Evolutionary conservation across 2,329 filamentous ascomycete species (phyloP), one percentile per base, ranked within the genome.

Genomic region (Westerdykella sp.): DNA sequence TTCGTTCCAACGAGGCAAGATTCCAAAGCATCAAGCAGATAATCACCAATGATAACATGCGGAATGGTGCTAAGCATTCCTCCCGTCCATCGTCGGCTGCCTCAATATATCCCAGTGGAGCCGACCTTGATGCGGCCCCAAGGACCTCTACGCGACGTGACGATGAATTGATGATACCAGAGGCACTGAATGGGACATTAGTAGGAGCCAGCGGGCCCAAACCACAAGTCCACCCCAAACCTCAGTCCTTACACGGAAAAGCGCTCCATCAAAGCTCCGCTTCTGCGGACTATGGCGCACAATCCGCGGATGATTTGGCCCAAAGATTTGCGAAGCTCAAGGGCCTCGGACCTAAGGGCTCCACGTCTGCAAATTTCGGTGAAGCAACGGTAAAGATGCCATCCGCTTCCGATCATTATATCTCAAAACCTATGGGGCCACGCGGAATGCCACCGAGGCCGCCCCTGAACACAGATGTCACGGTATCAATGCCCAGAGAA

Each of bases 171-270:
- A 66, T 66, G 63, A 51, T 66, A 10, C 63, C 64, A 2, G 52
- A 62, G 28, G 58, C 60, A 3, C 63, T 56, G n/a, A 48, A 51
- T 12, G 50, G 40, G 1, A 21, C 50, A 3, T 56, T 56, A 15
- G 45, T 12, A 44, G 36, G 55, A 53, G 5, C 54, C 60, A 34
- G 46, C 53, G 21, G 41, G 32, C 31, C 49, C 52, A 65, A 62
- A 45, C 67, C 71, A 9, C 50, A 59, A 4, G 68, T 84, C 7
- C 79, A 81, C 18, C 83, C 84, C 2, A 88, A 88, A 51, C 85
- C 85, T 0, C 73, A 80, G 41, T 75, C 76, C 4, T 70, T 87
- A 2, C 80, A 83, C 53, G 82, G 83, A 1, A 80, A 81, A 34
- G 70, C 75, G 4, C 60, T 83, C 13, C 67, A 68, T 15, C 57